Evolutionary conservation across 257 asterid species (phyloP).

Genomic region (Catharanthus roseus): DNA sequence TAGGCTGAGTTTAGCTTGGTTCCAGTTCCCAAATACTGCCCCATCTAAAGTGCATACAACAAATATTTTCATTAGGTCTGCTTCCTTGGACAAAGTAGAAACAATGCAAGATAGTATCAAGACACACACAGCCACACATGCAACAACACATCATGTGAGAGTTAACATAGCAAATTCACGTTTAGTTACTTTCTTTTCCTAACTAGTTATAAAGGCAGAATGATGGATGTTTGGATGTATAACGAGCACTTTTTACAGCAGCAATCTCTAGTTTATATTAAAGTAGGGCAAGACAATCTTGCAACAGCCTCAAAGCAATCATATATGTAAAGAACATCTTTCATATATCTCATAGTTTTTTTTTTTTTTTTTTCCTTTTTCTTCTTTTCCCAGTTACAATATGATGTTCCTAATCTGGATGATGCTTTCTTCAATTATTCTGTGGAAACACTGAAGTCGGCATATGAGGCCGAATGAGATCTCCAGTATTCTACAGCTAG

Average conservation of each 20-base stretch:
- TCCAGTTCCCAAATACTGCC: not conserved
- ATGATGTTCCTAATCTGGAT: not conserved
- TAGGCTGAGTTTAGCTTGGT: not conserved
- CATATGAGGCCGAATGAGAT: not conserved
- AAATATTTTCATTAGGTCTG: not conserved
- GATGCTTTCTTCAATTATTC: not conserved
- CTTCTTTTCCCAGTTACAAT: no score
- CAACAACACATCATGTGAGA: not conserved
- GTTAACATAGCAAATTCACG: not conserved
- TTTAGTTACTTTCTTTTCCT: not conserved
- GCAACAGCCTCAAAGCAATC: not conserved
- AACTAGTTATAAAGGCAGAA: no score
- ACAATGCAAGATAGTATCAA: not conserved
- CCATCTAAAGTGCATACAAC: not conserved
- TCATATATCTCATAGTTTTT: not conserved
- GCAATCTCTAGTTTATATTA: not conserved
- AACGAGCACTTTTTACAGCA: no score
- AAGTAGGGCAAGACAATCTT: not conserved
- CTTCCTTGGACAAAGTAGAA: not conserved
- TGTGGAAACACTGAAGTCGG: not conserved
- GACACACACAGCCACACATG: not conserved
- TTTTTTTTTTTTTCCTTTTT: no score
- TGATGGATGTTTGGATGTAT: no score
- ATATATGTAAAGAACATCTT: not conserved
- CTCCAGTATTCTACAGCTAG: not conserved